phyloP scores from a whole-genome alignment of 176 grass and related monocot species.

The Bromus sterilis region DNA sequence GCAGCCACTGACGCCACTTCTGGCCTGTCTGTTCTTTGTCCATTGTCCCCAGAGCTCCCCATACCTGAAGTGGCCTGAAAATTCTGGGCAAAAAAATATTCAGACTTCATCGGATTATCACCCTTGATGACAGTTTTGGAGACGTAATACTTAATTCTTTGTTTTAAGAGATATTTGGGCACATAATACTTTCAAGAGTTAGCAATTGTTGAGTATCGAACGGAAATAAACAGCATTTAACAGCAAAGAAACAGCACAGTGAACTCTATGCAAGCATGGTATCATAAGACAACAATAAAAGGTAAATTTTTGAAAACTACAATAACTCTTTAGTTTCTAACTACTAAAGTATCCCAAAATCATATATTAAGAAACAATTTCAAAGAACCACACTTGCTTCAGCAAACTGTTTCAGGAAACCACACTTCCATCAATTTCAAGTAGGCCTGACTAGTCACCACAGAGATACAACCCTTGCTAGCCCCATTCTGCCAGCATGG shows the following conservation, averaged over 20 bases:
- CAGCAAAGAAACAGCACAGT: not conserved
- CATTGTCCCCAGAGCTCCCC: conserved; percentile 15
- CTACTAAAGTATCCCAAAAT: not conserved
- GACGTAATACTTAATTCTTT: not conserved
- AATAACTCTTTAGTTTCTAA: not conserved
- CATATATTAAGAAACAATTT: not conserved
- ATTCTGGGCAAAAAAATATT: not conserved
- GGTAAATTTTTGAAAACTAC: not conserved
- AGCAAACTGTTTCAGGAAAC: not conserved
- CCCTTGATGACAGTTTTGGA: conserved; percentile 16
- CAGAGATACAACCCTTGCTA: conserved; percentile 4
- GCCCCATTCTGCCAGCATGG: not conserved
- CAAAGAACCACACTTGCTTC: not conserved
- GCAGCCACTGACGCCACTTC: conserved; percentile 3
- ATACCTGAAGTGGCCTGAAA: conserved; percentile 19
- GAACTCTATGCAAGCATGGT: not conserved
- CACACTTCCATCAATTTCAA: not conserved
- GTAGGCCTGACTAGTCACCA: not conserved
- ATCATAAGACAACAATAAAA: not conserved
- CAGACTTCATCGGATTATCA: conserved; percentile 10
- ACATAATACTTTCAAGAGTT: not conserved
- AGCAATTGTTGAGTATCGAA: not conserved
- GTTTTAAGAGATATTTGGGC: not conserved
- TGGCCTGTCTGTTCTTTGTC: conserved; percentile 28
- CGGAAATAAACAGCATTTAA: not conserved